A percentile compares a stretch with the other conserved stretches of the same genome.
Evolutionary conservation across 768 basidiomycete genomes (phyloP).

Genomic region (Boletus tylopilopsis): DNA sequence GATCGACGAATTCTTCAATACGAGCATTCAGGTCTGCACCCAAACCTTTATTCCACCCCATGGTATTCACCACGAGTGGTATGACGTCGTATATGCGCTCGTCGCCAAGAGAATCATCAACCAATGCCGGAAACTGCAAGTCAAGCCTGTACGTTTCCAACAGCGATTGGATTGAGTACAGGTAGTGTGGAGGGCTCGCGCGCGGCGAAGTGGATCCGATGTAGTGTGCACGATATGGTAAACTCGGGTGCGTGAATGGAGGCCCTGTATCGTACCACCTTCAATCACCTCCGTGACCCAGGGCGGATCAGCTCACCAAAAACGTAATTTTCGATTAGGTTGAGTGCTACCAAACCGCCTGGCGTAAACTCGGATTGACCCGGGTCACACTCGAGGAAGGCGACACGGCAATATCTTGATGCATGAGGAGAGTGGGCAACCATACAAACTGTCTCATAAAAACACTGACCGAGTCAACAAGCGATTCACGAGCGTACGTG

Average conservation of each 20-base stretch:
- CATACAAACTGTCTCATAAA: not conserved
- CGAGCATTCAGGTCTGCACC: constrained; percentile 73
- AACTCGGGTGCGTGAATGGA: constrained; percentile 76
- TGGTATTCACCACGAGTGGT: constrained; percentile 90
- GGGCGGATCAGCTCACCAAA: constrained; percentile 51
- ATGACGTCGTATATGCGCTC: constrained; percentile 51
- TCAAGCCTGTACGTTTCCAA: constrained; percentile 68
- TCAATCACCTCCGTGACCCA: not conserved
- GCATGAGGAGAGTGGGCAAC: not conserved
- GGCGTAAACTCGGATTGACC: constrained; percentile 95
- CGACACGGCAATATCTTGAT: constrained; percentile 71
- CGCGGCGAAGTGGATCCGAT: constrained; percentile 77
- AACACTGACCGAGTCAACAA: constrained; percentile 51
- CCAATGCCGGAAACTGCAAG: constrained; percentile 46
- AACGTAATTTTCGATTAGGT: constrained; percentile 59
- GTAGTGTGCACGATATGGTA: constrained; percentile 75
- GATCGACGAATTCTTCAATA: constrained; percentile 63
- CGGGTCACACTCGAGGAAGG: constrained; percentile 88
- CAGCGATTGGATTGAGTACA: constrained; percentile 62
- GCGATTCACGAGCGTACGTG: constrained; percentile 66
- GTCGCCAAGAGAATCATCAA: constrained; percentile 26
- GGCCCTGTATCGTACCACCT: constrained; percentile 51
- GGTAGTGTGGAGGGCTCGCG: constrained; percentile 71
- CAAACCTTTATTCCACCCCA: constrained; percentile 95
- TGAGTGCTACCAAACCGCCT: constrained; percentile 79